phyloP scores from a whole-genome alignment of 495 filamentous ascomycete genomes.

The Copromyces sp. region DNA sequence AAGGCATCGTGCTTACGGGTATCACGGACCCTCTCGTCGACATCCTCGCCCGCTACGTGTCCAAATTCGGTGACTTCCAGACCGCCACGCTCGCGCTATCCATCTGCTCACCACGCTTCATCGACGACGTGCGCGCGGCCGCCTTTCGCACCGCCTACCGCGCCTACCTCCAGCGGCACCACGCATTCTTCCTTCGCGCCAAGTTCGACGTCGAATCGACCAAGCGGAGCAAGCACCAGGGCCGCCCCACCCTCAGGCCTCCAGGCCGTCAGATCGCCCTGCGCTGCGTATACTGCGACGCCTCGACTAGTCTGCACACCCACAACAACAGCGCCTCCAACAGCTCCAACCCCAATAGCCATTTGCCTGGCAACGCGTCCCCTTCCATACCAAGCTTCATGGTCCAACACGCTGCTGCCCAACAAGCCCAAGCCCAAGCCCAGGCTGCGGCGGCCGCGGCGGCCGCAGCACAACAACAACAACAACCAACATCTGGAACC shows the following conservation, averaged over 20 bases:
- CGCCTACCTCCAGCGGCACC: conserved; percentile 60
- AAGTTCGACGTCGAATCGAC: conserved; percentile 56
- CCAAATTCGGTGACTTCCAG: conserved; percentile 79
- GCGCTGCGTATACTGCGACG: conserved; percentile 74
- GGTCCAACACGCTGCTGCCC: neutral
- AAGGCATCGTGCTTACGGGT: conserved; percentile 82
- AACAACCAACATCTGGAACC: neutral
- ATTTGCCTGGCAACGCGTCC: neutral
- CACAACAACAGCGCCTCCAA: conserved; percentile 14
- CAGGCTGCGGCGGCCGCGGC: neutral
- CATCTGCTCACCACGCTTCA: conserved; percentile 69
- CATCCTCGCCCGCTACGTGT: conserved; percentile 78
- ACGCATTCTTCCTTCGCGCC: conserved; percentile 40
- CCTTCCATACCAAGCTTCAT: conserved; percentile 7
- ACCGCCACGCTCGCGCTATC: conserved; percentile 80
- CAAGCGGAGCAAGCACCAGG: conserved; percentile 49
- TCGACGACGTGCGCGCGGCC: conserved; percentile 64
- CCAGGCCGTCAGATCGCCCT: conserved; percentile 69
- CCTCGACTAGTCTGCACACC: conserved; percentile 32
- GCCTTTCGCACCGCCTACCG: conserved; percentile 79
- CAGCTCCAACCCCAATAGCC: neutral
- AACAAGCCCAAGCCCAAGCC: neutral
- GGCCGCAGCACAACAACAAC: neutral
- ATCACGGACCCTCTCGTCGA: conserved; percentile 68
- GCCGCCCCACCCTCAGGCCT: conserved; percentile 51